Base-by-base conservation (phyloP, 306 rosid genomes). In the Vicia sativa region DNA sequence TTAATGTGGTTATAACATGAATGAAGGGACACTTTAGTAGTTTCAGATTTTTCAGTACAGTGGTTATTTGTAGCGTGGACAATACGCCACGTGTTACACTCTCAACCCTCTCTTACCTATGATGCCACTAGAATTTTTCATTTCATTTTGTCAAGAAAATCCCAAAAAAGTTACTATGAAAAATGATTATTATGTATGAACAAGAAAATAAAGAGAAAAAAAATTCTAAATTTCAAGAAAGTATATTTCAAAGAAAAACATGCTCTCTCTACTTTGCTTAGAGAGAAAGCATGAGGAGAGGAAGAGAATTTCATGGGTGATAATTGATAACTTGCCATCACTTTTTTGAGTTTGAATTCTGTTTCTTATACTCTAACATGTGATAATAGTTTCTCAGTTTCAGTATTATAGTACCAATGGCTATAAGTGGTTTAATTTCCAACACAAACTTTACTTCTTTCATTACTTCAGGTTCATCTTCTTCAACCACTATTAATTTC, bases 391-490 rank as follows among this genome's bases (percentile, higher is more conserved):
- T 57, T 3, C 41, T 57, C 21, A 57, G 63, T 57, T 57, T 29
- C 63, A 57, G 34, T 29, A 14, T 19, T 12, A 61, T 50, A 65
- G 37, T 37, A 28, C 21, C 77, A 78, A 88, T 88, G 96, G 91
- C 84, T 60, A 72, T 91, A 59, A 83, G 86, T 25, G 85, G 89
- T 81, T 77, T 84, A 25, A 71, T 91, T 60, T 86, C 92, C 68
- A 78, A 76, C 80, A 82, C 84, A 26, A 74, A 78, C 72, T 84
- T 88, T 62, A 77, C 87, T 79, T 86, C 85, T n/a, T 84, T 83
- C 65, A 9, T 76, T 48, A 85, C 73, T 65, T 73, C 89, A 67
- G 79, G 91, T 87, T 77, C 41, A 0, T 39, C 35, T 50, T 41
- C 56, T 44, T 72, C 38, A 9, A 14, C 31, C 28, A 46, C 13